phyloP scores from a whole-genome alignment of 1,139 yeast genomes.

The Saccharomyces hybrid region DNA sequence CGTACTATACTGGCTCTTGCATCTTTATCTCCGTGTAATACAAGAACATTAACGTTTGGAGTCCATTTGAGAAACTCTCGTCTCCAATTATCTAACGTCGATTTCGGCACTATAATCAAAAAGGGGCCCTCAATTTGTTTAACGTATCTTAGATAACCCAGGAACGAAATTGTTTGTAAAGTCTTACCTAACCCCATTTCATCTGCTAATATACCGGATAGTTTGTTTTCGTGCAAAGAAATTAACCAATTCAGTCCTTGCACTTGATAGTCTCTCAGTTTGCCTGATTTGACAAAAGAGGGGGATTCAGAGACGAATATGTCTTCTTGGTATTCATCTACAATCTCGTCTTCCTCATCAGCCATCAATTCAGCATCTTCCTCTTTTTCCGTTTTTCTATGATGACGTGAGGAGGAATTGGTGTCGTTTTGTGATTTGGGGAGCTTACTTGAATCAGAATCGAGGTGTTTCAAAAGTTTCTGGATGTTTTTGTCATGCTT shows the following conservation, averaged over 20 bases:
- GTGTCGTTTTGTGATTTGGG: conserved; percentile 18
- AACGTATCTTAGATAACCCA: conserved; percentile 61
- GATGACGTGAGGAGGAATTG: conserved; percentile 32
- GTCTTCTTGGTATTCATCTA: conserved; percentile 25
- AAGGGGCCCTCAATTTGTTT: conserved; percentile 63
- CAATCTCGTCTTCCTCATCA: conserved; percentile 41
- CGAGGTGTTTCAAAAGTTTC: conserved; percentile 36
- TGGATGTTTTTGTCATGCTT: conserved; percentile 50
- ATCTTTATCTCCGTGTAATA: conserved; percentile 69
- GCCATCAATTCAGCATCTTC: conserved; percentile 61
- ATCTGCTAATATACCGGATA: conserved; percentile 90
- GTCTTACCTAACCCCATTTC: conserved; percentile 99
- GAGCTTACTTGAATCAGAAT: conserved; percentile 19
- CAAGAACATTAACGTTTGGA: conserved; percentile 62
- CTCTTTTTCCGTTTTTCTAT: conserved; percentile 59
- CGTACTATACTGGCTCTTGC: conserved; percentile 48
- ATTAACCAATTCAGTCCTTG: conserved; percentile 93
- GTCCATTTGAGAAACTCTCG: conserved; percentile 74
- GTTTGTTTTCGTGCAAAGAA: conserved; percentile 69
- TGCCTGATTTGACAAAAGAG: conserved; percentile 49
- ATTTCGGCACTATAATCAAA: conserved; percentile 67
- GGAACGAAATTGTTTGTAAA: conserved; percentile 79
- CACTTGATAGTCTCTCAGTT: conserved; percentile 72
- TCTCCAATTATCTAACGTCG: conserved; percentile 74
- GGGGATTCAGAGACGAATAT: conserved; percentile 46